phyloP scores from a whole-genome alignment of 2,329 filamentous ascomycete genomes.

The Monosporascus sp. region DNA sequence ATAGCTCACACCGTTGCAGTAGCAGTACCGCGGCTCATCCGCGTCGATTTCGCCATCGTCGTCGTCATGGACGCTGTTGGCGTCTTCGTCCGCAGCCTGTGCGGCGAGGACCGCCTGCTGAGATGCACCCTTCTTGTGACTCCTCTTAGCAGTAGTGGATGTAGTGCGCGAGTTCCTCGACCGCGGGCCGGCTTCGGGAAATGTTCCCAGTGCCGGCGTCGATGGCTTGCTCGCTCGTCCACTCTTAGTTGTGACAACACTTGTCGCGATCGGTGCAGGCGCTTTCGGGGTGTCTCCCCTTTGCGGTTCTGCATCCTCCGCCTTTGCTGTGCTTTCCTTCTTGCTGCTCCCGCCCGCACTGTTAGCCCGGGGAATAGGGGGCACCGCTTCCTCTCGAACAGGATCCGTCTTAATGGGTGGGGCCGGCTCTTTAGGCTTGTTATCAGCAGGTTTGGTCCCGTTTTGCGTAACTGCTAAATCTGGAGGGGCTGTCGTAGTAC shows the following conservation, averaged over 20 bases:
- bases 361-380: conserved; percentile 18
- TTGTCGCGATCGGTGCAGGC: conserved; percentile 29
- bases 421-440: conserved; percentile 45
- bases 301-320: conserved; percentile 41
- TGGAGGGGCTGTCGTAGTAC: conserved; percentile 34
- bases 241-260: conserved; percentile 54
- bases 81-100: conserved; percentile 34
- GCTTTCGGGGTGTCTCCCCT: conserved; percentile 36
- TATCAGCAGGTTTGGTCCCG: conserved; percentile 35
- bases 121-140: conserved; percentile 53
- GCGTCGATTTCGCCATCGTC: conserved; percentile 59
- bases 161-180: conserved; percentile 48
- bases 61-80: conserved; percentile 35
- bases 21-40: conserved; percentile 72
- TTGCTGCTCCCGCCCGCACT: conserved; percentile 29
- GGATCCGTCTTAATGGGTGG: conserved; percentile 31
- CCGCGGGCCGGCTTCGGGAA: conserved; percentile 49
- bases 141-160: conserved; percentile 41
- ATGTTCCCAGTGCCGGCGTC: conserved; percentile 55
- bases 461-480: conserved; percentile 28
- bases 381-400: conserved; percentile 27
- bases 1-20: conserved; percentile 75
- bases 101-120: conserved; percentile 23
- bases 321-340: conserved; percentile 36
- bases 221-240: conserved; percentile 63